These are phyloP conservation scores for Middelhovenomyces tepae DNA, from an alignment of 805 yeast genomes.

Conservation along the genomic window DNA sequence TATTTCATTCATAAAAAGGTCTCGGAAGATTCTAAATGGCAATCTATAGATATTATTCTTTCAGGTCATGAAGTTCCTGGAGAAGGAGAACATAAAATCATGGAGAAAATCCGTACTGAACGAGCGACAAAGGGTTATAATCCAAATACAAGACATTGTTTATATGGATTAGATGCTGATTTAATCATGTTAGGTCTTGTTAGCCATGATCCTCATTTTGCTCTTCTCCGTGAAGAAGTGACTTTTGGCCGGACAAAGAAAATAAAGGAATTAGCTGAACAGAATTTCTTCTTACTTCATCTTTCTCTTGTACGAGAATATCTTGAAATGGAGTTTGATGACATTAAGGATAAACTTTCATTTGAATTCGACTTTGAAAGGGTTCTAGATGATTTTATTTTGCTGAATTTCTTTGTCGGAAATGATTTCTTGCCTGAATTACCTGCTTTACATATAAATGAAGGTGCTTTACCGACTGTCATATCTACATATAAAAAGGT, in stretches of 20 bases:
- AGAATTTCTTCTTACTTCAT: constrained; percentile 76
- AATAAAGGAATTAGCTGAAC: constrained; percentile 51
- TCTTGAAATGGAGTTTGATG: constrained; percentile 73
- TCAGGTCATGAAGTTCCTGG: constrained; percentile 97
- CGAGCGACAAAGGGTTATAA: constrained; percentile 67
- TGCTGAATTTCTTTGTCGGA: constrained; percentile 90
- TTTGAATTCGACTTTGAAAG: constrained; percentile 79
- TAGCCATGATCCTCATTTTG: constrained; percentile 93
- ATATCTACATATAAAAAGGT: constrained; percentile 81
- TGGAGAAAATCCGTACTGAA: constrained; percentile 78
- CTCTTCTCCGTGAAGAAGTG: constrained; percentile 91
- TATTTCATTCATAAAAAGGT: constrained; percentile 85
- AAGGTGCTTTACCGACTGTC: constrained; percentile 93
- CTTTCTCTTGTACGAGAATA: constrained; percentile 85
- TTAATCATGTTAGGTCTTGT: constrained; percentile 86
- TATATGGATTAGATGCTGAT: constrained; percentile 95
- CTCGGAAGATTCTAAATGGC: constrained; percentile 82
- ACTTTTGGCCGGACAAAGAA: constrained; percentile 55
- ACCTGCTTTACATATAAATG: constrained; percentile 87
- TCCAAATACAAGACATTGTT: constrained; percentile 82
- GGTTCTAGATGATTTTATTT: constrained; percentile 82
- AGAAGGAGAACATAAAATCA: constrained; percentile 96
- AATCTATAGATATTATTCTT: constrained; percentile 60
- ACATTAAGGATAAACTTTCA: constrained; percentile 50
- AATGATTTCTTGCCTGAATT: constrained; percentile 96